phyloP scores from a whole-genome alignment of 257 asterid species.

The Primulina eburnea region DNA sequence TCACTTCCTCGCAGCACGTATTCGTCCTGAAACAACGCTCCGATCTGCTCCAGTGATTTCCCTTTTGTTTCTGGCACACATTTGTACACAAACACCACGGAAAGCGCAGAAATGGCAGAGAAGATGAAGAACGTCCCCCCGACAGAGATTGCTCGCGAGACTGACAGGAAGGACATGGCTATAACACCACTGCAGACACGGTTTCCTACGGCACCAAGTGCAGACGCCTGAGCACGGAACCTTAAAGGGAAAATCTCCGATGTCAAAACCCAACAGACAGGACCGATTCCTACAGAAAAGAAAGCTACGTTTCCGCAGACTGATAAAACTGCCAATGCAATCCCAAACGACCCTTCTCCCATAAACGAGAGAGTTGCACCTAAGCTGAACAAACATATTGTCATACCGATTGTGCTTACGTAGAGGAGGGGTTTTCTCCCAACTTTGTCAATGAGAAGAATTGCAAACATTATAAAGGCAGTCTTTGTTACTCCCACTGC shows the following conservation, averaged over 20 bases:
- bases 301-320: constrained; percentile 89
- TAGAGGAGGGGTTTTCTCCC: constrained; percentile 90
- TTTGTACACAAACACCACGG: constrained; percentile 62
- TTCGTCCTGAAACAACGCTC: constrained; percentile 58
- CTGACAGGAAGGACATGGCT: constrained; percentile 90
- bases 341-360: constrained; percentile 43
- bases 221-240: constrained; percentile 88
- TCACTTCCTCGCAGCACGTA: constrained; percentile 41
- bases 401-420: constrained; percentile 89
- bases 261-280: constrained; percentile 88
- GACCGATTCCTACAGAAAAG: constrained; percentile 86
- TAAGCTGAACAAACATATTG: constrained; percentile 56
- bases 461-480: constrained; percentile 61
- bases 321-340: constrained; percentile 44
- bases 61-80: constrained; percentile 88
- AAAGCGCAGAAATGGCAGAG: constrained; percentile 47
- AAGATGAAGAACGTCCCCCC: constrained; percentile 78
- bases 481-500: constrained; percentile 88
- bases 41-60: constrained; percentile 85
- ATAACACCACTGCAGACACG: constrained; percentile 83
- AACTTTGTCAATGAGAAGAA: constrained; percentile 64
- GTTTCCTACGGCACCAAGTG: constrained; percentile 89
- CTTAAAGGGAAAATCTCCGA: constrained; percentile 81
- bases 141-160: constrained; percentile 51
- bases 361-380: constrained; percentile 47